Evolutionary conservation across 163 green algal species (phyloP), one percentile per base, ranked within the genome.

Genomic region (Volvox carteri): DNA sequence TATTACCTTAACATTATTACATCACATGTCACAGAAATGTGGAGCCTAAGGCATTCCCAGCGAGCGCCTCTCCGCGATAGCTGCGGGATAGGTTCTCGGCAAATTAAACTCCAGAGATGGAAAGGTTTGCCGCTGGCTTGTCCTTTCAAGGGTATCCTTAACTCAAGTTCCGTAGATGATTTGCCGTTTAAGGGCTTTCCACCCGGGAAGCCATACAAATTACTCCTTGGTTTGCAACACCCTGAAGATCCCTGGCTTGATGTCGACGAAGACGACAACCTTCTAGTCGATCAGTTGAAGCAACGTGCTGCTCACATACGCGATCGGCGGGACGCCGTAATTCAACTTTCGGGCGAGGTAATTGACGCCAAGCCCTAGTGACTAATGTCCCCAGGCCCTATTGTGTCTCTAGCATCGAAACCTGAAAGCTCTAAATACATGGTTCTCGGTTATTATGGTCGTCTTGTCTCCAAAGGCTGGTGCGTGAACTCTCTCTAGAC

Each of bases 201-300:
- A 18, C 12, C 56, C 4, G 67, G 67, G 4, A 73, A 42, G 46
- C 81, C 81, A 3, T 87, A 87, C 23, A 9, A n/a, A 25, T 39
- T 87, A 1, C 48, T 87, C 0, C 67, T 87, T 1, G 81, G 81
- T 1, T 25, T 87, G 21, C 81, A 46, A 30, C 0, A 72, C 21
- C 81, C 81, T 8, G 33, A 87, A 2, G 19, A 23, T 48, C 33
- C 46, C n/a, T 87, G 81, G 81, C 65, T 87, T 0, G 46, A 87
- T 33, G 23, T 73, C 5, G 48, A 58, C 2, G 81, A 87, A 25
- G 67, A 87, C 30, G 46, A 72, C 8, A 33, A 46, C 1, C 0
- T 72, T 0, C 14, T 87, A 0, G 0, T 73, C 0, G 65, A 87
- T 0, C 33, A 87, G 35, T 33, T 87, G 23, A 4, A 30, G 5